These are phyloP conservation scores for Obba rivulosa DNA, from an alignment of 768 basidiomycete genomes.

Conservation along the genomic window DNA sequence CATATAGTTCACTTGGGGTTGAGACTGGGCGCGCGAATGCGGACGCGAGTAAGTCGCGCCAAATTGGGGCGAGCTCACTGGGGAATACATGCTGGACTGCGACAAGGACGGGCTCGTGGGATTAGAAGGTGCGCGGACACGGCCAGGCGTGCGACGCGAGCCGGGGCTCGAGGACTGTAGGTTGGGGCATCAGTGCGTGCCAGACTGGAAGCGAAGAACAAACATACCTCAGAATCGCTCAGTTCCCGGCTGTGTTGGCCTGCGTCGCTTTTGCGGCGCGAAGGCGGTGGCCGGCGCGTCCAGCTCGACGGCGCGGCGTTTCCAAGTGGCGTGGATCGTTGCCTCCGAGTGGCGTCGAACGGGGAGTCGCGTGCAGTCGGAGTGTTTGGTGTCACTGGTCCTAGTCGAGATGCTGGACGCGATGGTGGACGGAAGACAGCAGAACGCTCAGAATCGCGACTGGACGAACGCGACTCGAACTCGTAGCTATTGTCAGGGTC, in stretches of 20 bases:
- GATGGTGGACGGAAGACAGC: constrained; percentile 43
- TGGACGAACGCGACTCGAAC: constrained; percentile 48
- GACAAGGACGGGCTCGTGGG: constrained; percentile 39
- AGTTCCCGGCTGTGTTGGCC: constrained; percentile 42
- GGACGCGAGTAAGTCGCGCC: constrained; percentile 46
- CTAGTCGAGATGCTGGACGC: constrained; percentile 44
- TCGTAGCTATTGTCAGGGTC: constrained; percentile 28
- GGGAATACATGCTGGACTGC: constrained; percentile 19
- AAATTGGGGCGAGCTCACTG: constrained; percentile 41
- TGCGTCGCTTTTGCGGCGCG: constrained; percentile 69
- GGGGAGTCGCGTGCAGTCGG: constrained; percentile 44
- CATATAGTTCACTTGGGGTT: constrained; percentile 35
- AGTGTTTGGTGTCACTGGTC: constrained; percentile 50
- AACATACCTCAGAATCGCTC: constrained; percentile 72
- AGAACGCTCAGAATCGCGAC: constrained; percentile 46
- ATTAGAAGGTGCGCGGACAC: constrained; percentile 67
- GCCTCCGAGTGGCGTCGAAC: constrained; percentile 65
- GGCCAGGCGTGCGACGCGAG: constrained; percentile 39
- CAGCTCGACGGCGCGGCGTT: constrained; percentile 70
- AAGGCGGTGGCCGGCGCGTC: constrained; percentile 65
- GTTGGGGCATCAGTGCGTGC: not conserved
- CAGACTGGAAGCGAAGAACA: not conserved
- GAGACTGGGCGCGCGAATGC: constrained; percentile 52
- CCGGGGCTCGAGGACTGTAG: constrained; percentile 26
- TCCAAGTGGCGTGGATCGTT: constrained; percentile 62